Evolutionary conservation across 2,329 filamentous ascomycete species (phyloP).

Genomic region (Colletotrichum destructivum): DNA sequence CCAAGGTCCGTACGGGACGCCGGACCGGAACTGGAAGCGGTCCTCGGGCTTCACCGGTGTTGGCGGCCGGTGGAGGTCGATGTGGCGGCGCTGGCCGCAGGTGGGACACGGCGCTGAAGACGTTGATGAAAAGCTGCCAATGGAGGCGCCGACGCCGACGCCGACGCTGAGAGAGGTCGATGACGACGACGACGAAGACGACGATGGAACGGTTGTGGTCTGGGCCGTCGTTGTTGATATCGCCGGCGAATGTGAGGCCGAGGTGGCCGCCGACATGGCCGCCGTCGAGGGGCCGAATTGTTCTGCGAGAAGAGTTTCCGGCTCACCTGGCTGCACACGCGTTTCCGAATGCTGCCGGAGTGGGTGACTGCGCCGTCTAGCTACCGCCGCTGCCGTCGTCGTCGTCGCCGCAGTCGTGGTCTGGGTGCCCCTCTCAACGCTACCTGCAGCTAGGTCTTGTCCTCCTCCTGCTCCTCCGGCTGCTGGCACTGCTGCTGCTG

Average conservation of each 20-base stretch:
- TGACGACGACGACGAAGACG: conserved; percentile 33
- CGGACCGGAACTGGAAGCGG: conserved; percentile 38
- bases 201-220: conserved; percentile 29
- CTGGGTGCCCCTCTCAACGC: conserved; percentile 36
- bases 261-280: conserved; percentile 13
- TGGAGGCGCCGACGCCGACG: conserved; percentile 38
- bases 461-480: neutral
- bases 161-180: conserved; percentile 36
- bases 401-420: neutral
- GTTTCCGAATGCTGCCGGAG: conserved; percentile 28
- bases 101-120: conserved; percentile 38
- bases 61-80: conserved; percentile 38
- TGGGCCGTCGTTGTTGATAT: conserved; percentile 37
- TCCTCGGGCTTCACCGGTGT: conserved; percentile 40
- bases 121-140: conserved; percentile 29
- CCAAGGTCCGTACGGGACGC: conserved; percentile 38
- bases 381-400: too few relatives aligned
- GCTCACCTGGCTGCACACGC: conserved; percentile 27
- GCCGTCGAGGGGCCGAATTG: conserved; percentile 34
- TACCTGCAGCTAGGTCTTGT: neutral
- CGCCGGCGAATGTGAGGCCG: conserved; percentile 29
- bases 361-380: conserved; percentile 10
- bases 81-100: conserved; percentile 37
- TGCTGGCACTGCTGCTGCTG: neutral
- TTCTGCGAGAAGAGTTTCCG: conserved; percentile 17